These are phyloP conservation scores for Fusarium nygamai DNA, from an alignment of 2,329 filamentous ascomycete species.

Conservation along the genomic window DNA sequence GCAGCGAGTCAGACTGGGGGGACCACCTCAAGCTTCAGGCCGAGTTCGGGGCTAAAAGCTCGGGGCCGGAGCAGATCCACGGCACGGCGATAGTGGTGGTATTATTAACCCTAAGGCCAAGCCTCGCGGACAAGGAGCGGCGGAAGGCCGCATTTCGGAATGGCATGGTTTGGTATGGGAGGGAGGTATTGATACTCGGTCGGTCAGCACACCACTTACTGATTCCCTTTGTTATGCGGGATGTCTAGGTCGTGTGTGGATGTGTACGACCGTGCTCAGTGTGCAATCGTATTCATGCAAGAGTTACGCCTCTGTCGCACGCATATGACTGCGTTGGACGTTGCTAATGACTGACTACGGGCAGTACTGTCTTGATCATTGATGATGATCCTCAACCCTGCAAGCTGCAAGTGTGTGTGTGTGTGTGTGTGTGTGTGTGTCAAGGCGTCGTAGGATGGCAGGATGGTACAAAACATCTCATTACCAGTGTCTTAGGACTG, in stretches of 20 bases:
- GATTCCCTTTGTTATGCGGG: constrained; percentile 1
- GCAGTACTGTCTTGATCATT: background rate
- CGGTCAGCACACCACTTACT: constrained; percentile 18
- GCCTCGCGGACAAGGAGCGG: constrained; percentile 13
- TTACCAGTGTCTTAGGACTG: constrained; percentile 17
- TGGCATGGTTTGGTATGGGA: background rate
- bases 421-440: background rate
- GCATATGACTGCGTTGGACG: constrained; percentile 12
- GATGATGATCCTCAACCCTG: constrained; percentile 1
- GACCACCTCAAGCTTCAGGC: constrained; percentile 39
- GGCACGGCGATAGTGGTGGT: constrained; percentile 16
- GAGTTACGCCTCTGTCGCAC: constrained; percentile 20
- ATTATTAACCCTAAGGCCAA: constrained; percentile 23
- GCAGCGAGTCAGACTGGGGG: constrained; percentile 36
- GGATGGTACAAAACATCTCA: background rate
- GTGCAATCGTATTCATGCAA: constrained; percentile 18
- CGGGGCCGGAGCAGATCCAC: constrained; percentile 34
- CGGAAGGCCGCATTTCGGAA: constrained; percentile 25
- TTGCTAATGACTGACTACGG: background rate
- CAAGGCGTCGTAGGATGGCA: background rate
- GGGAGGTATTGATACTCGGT: background rate
- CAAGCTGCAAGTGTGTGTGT: background rate
- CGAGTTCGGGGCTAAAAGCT: constrained; percentile 39
- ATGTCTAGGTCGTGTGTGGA: constrained; percentile 1
- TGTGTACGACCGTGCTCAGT: constrained; percentile 23